Evolutionary conservation across 495 filamentous ascomycete species (phyloP).

Genomic region (Penicillium lividum): DNA sequence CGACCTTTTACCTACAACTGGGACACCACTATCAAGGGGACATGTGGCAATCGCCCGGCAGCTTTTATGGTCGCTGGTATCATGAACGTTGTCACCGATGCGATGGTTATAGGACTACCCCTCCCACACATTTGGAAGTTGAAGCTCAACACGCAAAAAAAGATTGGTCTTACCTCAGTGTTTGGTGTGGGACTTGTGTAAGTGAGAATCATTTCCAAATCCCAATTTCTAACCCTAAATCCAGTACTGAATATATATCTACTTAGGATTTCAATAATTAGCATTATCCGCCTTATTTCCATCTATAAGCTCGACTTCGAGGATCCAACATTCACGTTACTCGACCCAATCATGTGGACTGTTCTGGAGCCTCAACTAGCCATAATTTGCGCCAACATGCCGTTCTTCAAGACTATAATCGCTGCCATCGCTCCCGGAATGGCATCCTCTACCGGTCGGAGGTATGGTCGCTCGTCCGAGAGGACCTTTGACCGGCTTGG

Average conservation of each 20-base stretch:
- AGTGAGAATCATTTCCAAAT: constrained; percentile 9
- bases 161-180: constrained; percentile 48
- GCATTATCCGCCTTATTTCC: not conserved
- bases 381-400: constrained; percentile 14
- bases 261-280: not conserved
- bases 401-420: constrained; percentile 12
- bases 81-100: constrained; percentile 53
- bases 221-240: too few relatives aligned
- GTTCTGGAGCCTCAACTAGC: constrained; percentile 17
- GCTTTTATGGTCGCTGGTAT: constrained; percentile 48
- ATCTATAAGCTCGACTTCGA: constrained; percentile 9
- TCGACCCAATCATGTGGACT: constrained; percentile 13
- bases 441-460: constrained; percentile 2
- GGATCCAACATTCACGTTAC: constrained; percentile 12
- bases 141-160: constrained; percentile 47
- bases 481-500: not conserved
- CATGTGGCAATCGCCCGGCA: constrained; percentile 49
- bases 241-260: not conserved
- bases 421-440: constrained; percentile 9
- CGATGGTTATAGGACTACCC: constrained; percentile 50
- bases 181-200: constrained; percentile 54
- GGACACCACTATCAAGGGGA: constrained; percentile 42
- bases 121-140: constrained; percentile 49
- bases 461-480: constrained; percentile 7
- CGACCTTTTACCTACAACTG: constrained; percentile 32